Conservation (phyloP, 164 flowering plant species). For the Magnolia officinalis region DNA sequence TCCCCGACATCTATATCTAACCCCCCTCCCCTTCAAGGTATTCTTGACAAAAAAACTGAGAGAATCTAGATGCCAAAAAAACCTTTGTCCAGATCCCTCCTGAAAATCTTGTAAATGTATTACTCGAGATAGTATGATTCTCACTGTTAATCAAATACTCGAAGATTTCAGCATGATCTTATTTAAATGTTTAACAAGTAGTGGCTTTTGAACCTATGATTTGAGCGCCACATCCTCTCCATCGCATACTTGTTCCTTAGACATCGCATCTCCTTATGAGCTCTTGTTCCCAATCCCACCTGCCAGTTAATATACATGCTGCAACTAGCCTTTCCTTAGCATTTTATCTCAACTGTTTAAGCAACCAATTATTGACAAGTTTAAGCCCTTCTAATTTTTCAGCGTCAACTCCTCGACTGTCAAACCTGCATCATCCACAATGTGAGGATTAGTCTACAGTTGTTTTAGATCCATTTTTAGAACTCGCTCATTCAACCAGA, state of each 20-base stretch:
- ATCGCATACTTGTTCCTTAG: conserved; percentile 31
- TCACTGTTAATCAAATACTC: conserved; percentile 24
- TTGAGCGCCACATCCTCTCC: conserved; percentile 39
- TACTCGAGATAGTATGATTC: conserved; percentile 16
- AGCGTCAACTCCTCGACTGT: conserved; percentile 74
- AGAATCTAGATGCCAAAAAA: conserved; percentile 64
- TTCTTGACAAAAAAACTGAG: conserved; percentile 72
- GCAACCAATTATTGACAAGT: conserved; percentile 37
- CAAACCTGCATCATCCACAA: conserved; percentile 36
- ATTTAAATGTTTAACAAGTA: conserved; percentile 10
- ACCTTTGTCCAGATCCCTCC: conserved; percentile 63
- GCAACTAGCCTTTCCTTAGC: conserved; percentile 39
- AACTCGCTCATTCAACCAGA: conserved; percentile 19
- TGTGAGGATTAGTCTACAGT: conserved; percentile 28
- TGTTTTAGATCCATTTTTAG: conserved; percentile 29
- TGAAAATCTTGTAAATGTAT: conserved; percentile 21
- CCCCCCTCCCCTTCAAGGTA: conserved; percentile 74
- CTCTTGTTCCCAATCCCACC: conserved; percentile 45
- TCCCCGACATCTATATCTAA: conserved; percentile 31
- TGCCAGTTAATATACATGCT: conserved; percentile 38
- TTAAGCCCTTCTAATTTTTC: conserved; percentile 37
- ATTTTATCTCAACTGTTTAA: conserved; percentile 35
- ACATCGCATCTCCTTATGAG: conserved; percentile 15
- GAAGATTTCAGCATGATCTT: conserved; percentile 14
- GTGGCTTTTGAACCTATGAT: conserved; percentile 24